Evolutionary conservation across 495 filamentous ascomycete genomes (phyloP).

Genomic region (Aspergillus saccharolyticus): DNA sequence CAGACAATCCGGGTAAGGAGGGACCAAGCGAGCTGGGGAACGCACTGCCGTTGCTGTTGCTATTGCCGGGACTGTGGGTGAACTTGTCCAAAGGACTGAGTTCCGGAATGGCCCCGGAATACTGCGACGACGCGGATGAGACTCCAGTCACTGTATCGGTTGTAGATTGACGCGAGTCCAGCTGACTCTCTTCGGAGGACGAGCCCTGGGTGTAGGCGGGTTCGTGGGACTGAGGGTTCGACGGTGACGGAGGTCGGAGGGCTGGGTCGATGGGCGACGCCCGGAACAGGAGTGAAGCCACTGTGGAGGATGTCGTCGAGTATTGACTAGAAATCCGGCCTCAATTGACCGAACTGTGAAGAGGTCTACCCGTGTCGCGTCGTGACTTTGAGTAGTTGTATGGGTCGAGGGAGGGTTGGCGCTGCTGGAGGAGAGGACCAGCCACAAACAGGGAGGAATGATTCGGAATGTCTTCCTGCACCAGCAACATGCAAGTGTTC

Average conservation of each 20-base stretch:
- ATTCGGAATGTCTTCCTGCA: conserved; percentile 16
- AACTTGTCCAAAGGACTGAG: conserved; percentile 23
- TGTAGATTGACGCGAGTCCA: conserved; percentile 18
- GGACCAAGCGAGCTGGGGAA: conserved; percentile 31
- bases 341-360: conserved; percentile 31
- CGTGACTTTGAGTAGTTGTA: conserved; percentile 1
- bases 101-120: conserved; percentile 34
- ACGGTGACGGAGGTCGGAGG: conserved; percentile 42
- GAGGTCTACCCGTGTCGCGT: neutral
- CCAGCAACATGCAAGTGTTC: conserved; percentile 11
- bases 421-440: conserved; percentile 18
- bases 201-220: conserved; percentile 28
- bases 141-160: conserved; percentile 25
- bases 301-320: conserved; percentile 38
- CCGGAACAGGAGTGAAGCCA: conserved; percentile 49
- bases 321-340: conserved; percentile 36
- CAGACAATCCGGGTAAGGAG: conserved; percentile 55
- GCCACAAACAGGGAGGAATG: conserved; percentile 23
- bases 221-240: conserved; percentile 36
- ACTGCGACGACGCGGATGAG: conserved; percentile 34
- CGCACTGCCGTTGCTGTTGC: conserved; percentile 19
- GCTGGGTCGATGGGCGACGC: conserved; percentile 55
- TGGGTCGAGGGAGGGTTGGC: conserved; percentile 9
- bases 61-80: conserved; percentile 18
- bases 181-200: conserved; percentile 19